Conservation (phyloP, 371 early-diverging fungal species). For the Blakeslea trispora region DNA sequence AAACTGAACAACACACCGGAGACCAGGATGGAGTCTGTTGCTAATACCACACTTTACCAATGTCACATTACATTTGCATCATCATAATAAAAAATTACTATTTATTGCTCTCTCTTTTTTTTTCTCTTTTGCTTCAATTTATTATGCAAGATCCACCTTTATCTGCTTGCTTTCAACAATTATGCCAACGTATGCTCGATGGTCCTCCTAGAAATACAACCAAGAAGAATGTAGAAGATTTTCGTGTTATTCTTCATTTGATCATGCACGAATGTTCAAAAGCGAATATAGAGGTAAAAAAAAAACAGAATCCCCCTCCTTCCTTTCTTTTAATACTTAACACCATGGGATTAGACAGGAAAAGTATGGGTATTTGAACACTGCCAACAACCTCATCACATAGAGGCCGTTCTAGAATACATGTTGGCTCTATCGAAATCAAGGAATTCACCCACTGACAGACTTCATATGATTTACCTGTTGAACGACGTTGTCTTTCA, state of each 20-base stretch:
- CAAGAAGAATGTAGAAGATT: slow-evolving; percentile 35
- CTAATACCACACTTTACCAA: too few relatives aligned
- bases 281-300: slow-evolving; percentile 59
- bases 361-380: slow-evolving; percentile 62
- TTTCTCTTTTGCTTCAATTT: not conserved
- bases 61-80: too few relatives aligned
- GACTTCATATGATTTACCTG: slow-evolving; percentile 60
- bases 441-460: slow-evolving; percentile 50
- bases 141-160: not conserved
- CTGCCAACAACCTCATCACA: slow-evolving; percentile 46
- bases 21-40: too few relatives aligned
- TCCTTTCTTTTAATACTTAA: too few relatives aligned
- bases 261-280: slow-evolving; percentile 64
- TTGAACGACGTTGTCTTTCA: slow-evolving; percentile 64
- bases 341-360: too few relatives aligned
- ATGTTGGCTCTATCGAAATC: slow-evolving; percentile 50
- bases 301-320: too few relatives aligned
- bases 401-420: slow-evolving; percentile 42
- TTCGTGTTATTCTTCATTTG: slow-evolving; percentile 45
- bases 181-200: slow-evolving; percentile 23
- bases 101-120: not conserved
- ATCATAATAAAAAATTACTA: not conserved
- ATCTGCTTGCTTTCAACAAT: slow-evolving; percentile 19
- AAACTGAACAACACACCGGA: not conserved
- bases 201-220: slow-evolving; percentile 13